phyloP scores from a whole-genome alignment of 2,329 filamentous ascomycete genomes.

The Davidsoniella eucalypti region DNA sequence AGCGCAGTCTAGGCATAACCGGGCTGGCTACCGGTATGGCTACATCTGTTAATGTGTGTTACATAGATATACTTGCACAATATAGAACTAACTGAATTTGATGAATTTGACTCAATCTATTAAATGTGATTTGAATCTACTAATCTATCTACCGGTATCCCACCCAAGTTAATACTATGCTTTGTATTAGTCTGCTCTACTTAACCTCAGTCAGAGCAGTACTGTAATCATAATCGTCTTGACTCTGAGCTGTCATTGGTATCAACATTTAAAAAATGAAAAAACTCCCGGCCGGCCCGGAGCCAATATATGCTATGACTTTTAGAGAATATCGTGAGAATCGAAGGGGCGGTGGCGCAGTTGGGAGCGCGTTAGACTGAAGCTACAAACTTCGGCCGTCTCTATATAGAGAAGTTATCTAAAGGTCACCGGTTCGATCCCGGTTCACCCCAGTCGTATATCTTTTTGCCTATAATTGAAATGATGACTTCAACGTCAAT shows the following conservation, averaged over 20 bases:
- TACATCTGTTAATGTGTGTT: neutral
- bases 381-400: constrained; percentile 10
- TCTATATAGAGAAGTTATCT: constrained; percentile 8
- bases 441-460: constrained; percentile 10
- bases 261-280: neutral
- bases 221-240: too few species aligned
- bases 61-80: constrained; percentile 4
- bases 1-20: too few species aligned
- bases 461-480: neutral
- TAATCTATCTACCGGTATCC: too few species aligned
- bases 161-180: too few species aligned
- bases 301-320: neutral
- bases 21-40: neutral
- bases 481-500: too few species aligned
- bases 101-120: too few species aligned
- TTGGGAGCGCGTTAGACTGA: constrained; percentile 14
- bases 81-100: neutral
- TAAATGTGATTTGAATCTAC: too few species aligned
- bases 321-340: neutral
- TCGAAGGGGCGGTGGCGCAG: constrained; percentile 11
- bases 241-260: too few species aligned
- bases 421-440: constrained; percentile 13
- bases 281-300: neutral
- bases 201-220: too few species aligned
- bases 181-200: too few species aligned